Base-by-base conservation (phyloP, 1,284 basidiomycete species). In the Ustilago hordei region DNA sequence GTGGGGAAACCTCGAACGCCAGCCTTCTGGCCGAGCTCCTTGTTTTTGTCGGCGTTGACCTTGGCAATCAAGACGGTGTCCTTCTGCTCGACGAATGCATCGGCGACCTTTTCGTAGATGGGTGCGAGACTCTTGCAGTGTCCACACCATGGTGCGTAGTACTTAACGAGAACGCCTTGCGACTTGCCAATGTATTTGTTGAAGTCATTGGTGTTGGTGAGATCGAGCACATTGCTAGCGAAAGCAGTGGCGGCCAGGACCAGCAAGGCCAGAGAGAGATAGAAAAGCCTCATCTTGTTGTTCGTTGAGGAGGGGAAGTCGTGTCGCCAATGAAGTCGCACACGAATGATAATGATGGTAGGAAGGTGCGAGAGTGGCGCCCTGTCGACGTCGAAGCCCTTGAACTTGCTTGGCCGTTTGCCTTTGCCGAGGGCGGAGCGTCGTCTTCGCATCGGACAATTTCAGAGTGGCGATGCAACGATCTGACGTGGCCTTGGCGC, bases 1-100 rank as follows among this genome's bases (percentile, higher is more conserved):
- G 95, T 96, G 8, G 95, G 95, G 89, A 90, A 96, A 53, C 95
- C 94, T 17, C 89, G 90, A 31, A 97, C 91, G 19, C 89, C 93
- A 82, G 91, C 94, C 86, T 91, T 67, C 41, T 71, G 62, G 35
- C 75, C 92, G 39, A 93, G 83, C 1, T 90, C 88, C 82, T 91
- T 91, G 75, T 94, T 92, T 67, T 93, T 93, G 82, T 98, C 95
- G 1, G 94, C 95, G 81, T 98, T 95, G 7, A 96, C 92, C 86
- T 97, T 97, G 72, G 95, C 95, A 75, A 98, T 91, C 61, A 94
- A 81, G 31, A 98, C 93, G 85, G 93, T 93, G 86, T 93, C 91
- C 82, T 87, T 80, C 41, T 92, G 92, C 17, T 45, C 35, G 5
- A 90, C 88, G 84, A 92, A 98, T 12, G 93, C 92, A 83, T 96